These are phyloP conservation scores for Aegilops speltoides DNA, from an alignment of 176 grass and related monocot species.

Conservation along the genomic window DNA sequence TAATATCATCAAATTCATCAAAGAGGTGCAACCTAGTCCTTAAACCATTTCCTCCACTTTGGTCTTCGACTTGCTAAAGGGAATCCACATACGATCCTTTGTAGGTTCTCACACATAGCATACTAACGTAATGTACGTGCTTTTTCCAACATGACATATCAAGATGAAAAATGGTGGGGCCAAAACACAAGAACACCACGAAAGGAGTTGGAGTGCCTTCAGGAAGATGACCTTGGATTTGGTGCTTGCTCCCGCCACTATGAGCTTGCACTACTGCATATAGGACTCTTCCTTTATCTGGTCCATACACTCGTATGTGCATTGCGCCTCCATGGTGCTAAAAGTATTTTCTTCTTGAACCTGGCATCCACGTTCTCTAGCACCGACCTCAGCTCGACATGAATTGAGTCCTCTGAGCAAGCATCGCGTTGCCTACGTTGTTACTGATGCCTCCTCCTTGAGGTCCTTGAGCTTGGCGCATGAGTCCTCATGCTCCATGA, in stretches of 20 bases:
- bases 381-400: slow-evolving; percentile 30
- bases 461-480: slow-evolving; percentile 50
- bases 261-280: no score
- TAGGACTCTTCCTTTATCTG: no score
- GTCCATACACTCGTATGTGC: background rate
- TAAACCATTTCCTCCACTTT: no score
- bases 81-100: no score
- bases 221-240: slow-evolving; percentile 62
- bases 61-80: no score
- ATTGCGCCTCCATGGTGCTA: slow-evolving; percentile 56
- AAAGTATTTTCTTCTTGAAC: slow-evolving; percentile 62
- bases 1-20: no score
- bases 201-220: slow-evolving; percentile 36
- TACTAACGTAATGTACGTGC: no score
- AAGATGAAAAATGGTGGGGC: no score
- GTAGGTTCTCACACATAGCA: no score
- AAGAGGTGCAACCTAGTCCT: no score
- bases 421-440: background rate
- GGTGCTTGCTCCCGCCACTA: slow-evolving; percentile 8
- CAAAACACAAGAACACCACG: no score
- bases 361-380: slow-evolving; percentile 49
- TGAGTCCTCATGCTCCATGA: slow-evolving; percentile 87
- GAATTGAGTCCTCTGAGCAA: slow-evolving; percentile 11
- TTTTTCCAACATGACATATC: no score
- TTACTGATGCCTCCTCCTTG: slow-evolving; percentile 46